These are phyloP conservation scores for Aspergillus unguis DNA, from an alignment of 2,329 filamentous ascomycete species.

Conservation along the genomic window DNA sequence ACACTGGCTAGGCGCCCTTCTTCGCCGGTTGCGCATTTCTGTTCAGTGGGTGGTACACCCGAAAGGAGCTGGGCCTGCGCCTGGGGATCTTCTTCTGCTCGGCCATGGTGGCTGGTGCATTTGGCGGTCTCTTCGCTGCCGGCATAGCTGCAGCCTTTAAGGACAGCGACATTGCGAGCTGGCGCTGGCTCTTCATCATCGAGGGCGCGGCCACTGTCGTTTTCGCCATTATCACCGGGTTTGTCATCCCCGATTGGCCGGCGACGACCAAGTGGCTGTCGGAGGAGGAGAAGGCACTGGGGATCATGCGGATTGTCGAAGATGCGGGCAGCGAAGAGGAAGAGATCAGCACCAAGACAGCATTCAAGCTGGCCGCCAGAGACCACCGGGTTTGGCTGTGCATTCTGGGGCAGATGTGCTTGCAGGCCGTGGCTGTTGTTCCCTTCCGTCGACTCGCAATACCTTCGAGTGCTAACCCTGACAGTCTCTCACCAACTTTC, in stretches of 20 bases:
- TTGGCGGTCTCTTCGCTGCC: constrained; percentile 43
- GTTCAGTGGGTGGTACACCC: constrained; percentile 38
- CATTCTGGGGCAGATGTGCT: background rate
- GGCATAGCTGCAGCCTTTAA: constrained; percentile 29
- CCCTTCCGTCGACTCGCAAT: too few species aligned
- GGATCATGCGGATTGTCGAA: background rate
- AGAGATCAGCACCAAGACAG: background rate
- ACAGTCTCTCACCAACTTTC: background rate
- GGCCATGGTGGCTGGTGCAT: constrained; percentile 40
- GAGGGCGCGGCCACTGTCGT: constrained; percentile 50
- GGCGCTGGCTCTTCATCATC: constrained; percentile 50
- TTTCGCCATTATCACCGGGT: constrained; percentile 49
- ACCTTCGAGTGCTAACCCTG: background rate
- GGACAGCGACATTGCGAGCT: constrained; percentile 18
- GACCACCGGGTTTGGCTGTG: background rate
- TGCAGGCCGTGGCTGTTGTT: background rate
- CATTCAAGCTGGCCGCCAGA: background rate
- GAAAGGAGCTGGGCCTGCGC: constrained; percentile 41
- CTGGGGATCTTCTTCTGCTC: constrained; percentile 35
- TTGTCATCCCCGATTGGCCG: constrained; percentile 47
- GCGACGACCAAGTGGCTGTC: constrained; percentile 47
- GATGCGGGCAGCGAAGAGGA: background rate
- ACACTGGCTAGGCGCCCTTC: background rate
- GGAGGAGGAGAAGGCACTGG: constrained; percentile 42
- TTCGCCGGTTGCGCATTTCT: constrained; percentile 30